A percentile compares a stretch with the other conserved stretches of the same genome.
phyloP scores from a whole-genome alignment of 2,329 filamentous ascomycete genomes.

The Ilyonectria mors-panacis region DNA sequence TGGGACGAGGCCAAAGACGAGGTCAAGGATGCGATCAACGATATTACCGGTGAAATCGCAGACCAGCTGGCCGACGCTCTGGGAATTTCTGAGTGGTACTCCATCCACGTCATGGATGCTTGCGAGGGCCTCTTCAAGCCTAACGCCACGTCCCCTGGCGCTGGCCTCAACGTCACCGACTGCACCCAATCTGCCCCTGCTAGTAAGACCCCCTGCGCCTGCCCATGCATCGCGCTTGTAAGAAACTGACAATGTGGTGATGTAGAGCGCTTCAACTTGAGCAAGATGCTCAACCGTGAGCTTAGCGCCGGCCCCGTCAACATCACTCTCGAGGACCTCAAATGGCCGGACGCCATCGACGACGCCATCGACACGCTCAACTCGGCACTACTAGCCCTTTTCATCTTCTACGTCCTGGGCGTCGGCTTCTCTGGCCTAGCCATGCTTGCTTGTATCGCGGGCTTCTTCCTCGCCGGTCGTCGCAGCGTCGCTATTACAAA shows the following conservation, averaged over 20 bases:
- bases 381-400: constrained; percentile 62
- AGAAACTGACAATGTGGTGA: constrained; percentile 13
- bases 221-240: neutral
- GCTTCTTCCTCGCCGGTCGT: constrained; percentile 52
- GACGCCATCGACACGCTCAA: constrained; percentile 66
- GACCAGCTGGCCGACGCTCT: constrained; percentile 59
- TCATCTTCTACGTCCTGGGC: constrained; percentile 64
- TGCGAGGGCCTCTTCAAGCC: constrained; percentile 64
- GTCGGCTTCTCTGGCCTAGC: constrained; percentile 59
- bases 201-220: constrained; percentile 49
- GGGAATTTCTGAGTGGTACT: constrained; percentile 67
- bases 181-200: constrained; percentile 59
- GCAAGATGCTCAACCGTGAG: constrained; percentile 61
- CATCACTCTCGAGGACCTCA: constrained; percentile 62
- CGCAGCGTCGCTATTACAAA: constrained; percentile 54
- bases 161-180: constrained; percentile 60
- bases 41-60: constrained; percentile 57
- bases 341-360: constrained; percentile 61
- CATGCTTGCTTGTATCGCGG: constrained; percentile 57
- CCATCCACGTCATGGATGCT: constrained; percentile 63
- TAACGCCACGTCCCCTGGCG: constrained; percentile 56
- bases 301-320: constrained; percentile 61
- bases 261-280: constrained; percentile 62
- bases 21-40: constrained; percentile 56
- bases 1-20: constrained; percentile 52